Evolutionary conservation across 2,329 filamentous ascomycete genomes (phyloP), one percentile per base, ranked within the genome.

Genomic region (Colletotrichum filicis): DNA sequence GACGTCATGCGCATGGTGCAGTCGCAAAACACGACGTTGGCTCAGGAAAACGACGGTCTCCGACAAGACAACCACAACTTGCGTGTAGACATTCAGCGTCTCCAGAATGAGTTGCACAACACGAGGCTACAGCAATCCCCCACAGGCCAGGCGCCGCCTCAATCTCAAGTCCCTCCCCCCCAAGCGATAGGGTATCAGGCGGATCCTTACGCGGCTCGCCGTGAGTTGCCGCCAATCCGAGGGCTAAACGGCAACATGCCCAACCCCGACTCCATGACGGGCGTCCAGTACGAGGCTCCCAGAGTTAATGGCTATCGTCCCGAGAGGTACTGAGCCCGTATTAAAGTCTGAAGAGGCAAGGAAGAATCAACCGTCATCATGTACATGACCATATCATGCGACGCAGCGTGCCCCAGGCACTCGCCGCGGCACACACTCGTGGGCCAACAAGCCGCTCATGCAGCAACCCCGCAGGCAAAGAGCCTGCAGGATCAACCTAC

Each of bases 201-300:
- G 24, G 80, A 81, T 37, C 77, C 77, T 3, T 83, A 83, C 65
- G 75, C 76, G 2, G 75, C 79, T 11, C 84, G 88, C 24, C 85
- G 86, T 16, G 87, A 90, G 76, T 82, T 92, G 35, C 90, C 90
- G 14, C 90, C 90, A 2, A 83, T 92, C 46, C 85, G 90, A 12
- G 85, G 87, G 19, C 80, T 91, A 19, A 87, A 85, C 76, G 83
- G 83, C 63, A 82, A 80, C 68, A 79, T 87, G 9, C 78, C 82
- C 5, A 83, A 80, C 35, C 87, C 90, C 1, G 90, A 92, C 26
- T 89, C 89, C 1, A 92, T 92, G 91, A 91, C 89, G 1, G 91
- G 91, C 2, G 89, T 92, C 6, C 90, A 92, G 77, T 92, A 92
- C 64, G 89, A 91, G 32, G 81, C 83, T 6, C 83, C 87, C 2